Conservation (phyloP, 108 stramenopile species). For the Conticribra weissflogii region DNA sequence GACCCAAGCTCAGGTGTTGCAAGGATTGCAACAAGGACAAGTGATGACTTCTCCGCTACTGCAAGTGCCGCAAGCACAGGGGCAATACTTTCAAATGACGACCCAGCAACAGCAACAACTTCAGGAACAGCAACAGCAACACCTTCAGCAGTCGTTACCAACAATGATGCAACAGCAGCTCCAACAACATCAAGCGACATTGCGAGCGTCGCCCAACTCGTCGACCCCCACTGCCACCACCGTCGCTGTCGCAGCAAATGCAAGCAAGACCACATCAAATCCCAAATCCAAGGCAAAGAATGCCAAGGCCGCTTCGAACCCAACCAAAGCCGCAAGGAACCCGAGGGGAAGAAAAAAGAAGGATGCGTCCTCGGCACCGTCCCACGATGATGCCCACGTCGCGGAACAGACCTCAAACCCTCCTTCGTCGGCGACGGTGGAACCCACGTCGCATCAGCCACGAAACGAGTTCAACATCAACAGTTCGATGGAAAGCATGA, state of each 20-base stretch:
- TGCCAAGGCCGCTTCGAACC: background rate
- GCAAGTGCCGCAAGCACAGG: background rate
- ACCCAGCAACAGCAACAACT: conserved; percentile 20
- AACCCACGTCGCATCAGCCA: too few relatives aligned
- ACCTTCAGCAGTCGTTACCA: background rate
- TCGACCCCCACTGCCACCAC: conserved; percentile 5
- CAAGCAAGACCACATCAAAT: too few relatives aligned
- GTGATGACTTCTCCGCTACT: too few relatives aligned
- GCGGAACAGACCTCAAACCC: background rate
- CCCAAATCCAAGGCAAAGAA: background rate
- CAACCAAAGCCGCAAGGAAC: background rate
- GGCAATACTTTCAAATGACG: conserved; percentile 1
- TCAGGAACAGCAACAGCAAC: conserved; percentile 17
- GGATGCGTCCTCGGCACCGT: too few relatives aligned
- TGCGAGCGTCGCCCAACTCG: background rate
- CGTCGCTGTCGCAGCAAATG: conserved; percentile 9
- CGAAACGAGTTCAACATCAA: background rate
- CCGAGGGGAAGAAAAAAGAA: background rate
- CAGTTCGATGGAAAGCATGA: conserved; percentile 17
- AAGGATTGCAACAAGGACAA: background rate
- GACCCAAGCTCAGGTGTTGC: background rate
- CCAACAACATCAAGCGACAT: conserved; percentile 7
- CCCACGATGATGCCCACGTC: too few relatives aligned
- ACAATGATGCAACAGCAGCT: background rate
- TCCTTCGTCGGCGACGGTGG: background rate